These are phyloP conservation scores for Xylogone sp. DNA, from an alignment of 2,329 filamentous ascomycete species.

Conservation along the genomic window DNA sequence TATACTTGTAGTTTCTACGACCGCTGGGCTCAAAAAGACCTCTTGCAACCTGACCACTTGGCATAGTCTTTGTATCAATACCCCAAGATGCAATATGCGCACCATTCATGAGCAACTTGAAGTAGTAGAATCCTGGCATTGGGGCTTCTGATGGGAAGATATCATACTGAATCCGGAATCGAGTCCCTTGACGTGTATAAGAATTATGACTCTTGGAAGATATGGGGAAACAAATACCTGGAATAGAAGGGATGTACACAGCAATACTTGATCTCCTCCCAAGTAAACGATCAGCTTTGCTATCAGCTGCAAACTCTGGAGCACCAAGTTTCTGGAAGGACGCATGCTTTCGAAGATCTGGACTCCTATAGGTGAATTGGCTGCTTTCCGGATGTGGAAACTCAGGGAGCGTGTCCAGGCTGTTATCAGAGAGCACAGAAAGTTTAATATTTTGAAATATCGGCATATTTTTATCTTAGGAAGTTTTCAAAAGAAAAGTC, in stretches of 20 bases:
- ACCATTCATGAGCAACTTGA: constrained; percentile 54
- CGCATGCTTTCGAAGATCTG: constrained; percentile 7
- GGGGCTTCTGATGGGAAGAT: constrained; percentile 28
- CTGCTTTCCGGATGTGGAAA: constrained; percentile 52
- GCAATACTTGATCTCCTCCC: constrained; percentile 38
- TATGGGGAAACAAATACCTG: constrained; percentile 35
- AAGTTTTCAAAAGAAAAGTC: no score
- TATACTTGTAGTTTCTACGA: constrained; percentile 36
- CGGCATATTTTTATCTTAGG: no score
- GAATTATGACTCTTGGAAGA: not conserved
- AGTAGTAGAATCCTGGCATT: constrained; percentile 39
- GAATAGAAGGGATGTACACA: constrained; percentile 53
- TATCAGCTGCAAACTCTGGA: constrained; percentile 10
- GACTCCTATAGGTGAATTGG: constrained; percentile 33
- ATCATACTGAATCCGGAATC: constrained; percentile 50
- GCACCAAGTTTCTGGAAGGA: not conserved
- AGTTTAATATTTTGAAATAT: constrained; percentile 22
- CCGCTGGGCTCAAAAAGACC: constrained; percentile 46
- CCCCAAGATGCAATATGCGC: constrained; percentile 50
- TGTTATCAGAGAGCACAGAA: constrained; percentile 20
- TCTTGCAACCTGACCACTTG: constrained; percentile 37
- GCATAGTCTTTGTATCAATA: constrained; percentile 33
- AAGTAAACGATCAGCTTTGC: constrained; percentile 26
- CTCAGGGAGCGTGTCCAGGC: constrained; percentile 40
- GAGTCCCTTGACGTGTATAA: constrained; percentile 35